Evolutionary conservation across 75 land plant species (phyloP).

Genomic region (Cryptomeria japonica): DNA sequence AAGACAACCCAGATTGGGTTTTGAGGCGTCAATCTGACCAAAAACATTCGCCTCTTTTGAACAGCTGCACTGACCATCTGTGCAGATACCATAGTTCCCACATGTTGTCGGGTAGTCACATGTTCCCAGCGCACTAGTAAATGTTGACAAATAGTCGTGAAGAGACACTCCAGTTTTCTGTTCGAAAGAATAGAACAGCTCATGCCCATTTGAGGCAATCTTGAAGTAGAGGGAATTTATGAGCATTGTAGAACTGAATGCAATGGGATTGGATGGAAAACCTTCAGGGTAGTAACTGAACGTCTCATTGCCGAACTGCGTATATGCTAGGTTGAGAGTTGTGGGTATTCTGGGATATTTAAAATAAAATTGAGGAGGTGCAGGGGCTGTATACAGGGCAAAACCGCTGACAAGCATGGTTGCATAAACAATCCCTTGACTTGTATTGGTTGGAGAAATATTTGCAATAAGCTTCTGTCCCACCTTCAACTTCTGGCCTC

Average conservation of each 20-base stretch:
- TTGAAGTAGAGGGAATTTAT: background rate
- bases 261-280: background rate
- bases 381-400: no score
- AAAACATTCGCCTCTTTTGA: background rate
- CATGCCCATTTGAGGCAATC: slow-evolving; percentile 5
- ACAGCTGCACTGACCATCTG: slow-evolving; percentile 22
- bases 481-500: no score
- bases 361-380: no score
- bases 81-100: slow-evolving; percentile 27
- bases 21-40: background rate
- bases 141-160: background rate
- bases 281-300: background rate
- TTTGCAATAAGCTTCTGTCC: no score
- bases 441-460: no score
- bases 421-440: no score
- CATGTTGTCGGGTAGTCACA: slow-evolving; percentile 24
- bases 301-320: background rate
- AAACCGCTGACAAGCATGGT: no score
- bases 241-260: background rate
- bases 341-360: no score
- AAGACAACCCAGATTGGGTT: background rate
- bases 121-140: background rate
- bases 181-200: background rate
- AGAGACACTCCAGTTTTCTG: background rate
- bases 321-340: background rate